phyloP scores from a whole-genome alignment of 768 basidiomycete species.

The Cystobasidium ongulense region DNA sequence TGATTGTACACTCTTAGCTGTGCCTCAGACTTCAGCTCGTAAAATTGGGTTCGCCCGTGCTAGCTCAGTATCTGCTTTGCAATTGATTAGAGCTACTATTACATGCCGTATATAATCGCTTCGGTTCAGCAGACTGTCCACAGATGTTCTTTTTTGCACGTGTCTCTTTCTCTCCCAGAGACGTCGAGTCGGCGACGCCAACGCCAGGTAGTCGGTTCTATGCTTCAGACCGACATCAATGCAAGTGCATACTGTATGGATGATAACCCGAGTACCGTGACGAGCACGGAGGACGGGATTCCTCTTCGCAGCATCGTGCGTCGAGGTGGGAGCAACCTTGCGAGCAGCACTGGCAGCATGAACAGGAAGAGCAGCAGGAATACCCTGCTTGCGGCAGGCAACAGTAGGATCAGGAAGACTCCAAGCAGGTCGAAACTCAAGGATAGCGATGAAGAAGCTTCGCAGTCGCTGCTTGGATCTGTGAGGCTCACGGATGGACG shows the following conservation, averaged over 20 bases:
- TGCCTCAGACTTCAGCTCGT: no score
- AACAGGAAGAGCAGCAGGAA: conserved; percentile 25
- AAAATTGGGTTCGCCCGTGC: no score
- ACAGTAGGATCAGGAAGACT: neutral
- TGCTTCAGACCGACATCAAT: neutral
- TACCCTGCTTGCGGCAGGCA: neutral
- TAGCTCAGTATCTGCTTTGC: no score
- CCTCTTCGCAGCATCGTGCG: neutral
- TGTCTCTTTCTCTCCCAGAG: no score
- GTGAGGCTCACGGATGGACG: neutral
- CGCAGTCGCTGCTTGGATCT: neutral
- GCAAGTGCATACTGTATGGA: conserved; percentile 11
- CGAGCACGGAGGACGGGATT: conserved; percentile 1
- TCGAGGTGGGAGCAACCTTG: neutral
- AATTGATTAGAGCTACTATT: no score
- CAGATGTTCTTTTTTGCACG: no score
- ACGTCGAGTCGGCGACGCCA: no score
- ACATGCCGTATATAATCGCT: no score
- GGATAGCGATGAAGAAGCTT: conserved; percentile 24
- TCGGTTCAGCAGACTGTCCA: no score
- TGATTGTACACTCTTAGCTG: no score
- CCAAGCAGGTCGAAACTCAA: conserved; percentile 17
- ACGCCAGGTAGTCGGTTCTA: neutral
- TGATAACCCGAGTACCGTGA: neutral
- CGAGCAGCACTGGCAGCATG: conserved; percentile 13